Evolutionary conservation across 495 filamentous ascomycete genomes (phyloP), one percentile per base, ranked within the genome.

Genomic region (Astrothelium macrocarpum): DNA sequence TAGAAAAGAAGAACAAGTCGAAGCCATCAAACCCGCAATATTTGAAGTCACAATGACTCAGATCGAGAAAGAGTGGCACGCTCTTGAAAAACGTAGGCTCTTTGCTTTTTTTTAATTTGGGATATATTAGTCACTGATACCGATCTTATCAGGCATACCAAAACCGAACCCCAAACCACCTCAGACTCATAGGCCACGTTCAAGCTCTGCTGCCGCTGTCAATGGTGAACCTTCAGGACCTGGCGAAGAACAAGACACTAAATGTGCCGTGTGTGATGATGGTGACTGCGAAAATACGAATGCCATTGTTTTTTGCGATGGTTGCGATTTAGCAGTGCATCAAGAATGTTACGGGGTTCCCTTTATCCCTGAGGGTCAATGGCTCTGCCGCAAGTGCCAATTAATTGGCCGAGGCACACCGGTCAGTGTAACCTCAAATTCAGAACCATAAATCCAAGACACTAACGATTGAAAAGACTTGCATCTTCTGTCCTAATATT

Each of bases 201-300:
- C 92, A 59, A 95, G 91, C 73, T 95, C 91, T 16, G 91, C 90
- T 42, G 92, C 88, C 12, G 91, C 90, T 29, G 90, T 95, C 29
- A 96, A 94, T 75, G 91, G 91, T 34, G 93, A 96, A 74, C 85
- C 87, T 23, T 85, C 85, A 62, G 89, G 78, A 4, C 75, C 84
- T 2, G 91, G 91, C 28, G 94, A 96, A 73, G 94, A 97, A 71
- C 93, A 96, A 70, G 94, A 97, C 68, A 95, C 85, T 72, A 97
- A 97, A 73, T 99, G 94, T 70, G 93, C 89, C 32, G 95, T 99
- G 59, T 99, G 94, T 67, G 94, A 97, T 72, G 94, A 97, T 71
- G 95, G 94, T 32, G 94, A 99, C 70, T 97, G 95, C 69, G 94
- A 97, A 76, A 99, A 97, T 72, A 91, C 92, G n/a, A 99, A 99